Evolutionary conservation across 129 eudicot species (phyloP).

Genomic region (Pittosporum tobira): DNA sequence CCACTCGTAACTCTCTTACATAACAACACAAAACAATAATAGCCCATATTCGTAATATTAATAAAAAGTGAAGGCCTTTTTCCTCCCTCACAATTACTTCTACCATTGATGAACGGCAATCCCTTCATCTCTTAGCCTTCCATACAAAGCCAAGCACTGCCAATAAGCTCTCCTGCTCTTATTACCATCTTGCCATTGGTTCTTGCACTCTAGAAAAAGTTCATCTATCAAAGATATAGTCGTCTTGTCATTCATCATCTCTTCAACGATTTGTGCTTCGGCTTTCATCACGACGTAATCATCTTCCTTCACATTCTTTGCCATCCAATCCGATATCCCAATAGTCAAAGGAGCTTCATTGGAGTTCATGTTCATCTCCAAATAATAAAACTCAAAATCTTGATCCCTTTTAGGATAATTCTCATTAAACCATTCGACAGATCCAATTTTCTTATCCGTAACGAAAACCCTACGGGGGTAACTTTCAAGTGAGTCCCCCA

Average conservation of each 20-base stretch:
- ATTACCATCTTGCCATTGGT: constrained; percentile 24
- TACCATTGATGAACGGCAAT: constrained; percentile 51
- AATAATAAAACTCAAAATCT: constrained; percentile 34
- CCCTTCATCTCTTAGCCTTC: constrained; percentile 35
- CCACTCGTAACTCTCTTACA: background rate
- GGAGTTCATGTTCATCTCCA: constrained; percentile 25
- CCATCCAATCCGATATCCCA: constrained; percentile 53
- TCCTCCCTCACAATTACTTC: constrained; percentile 8
- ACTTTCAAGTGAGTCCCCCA: constrained; percentile 43
- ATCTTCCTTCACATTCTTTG: constrained; percentile 46
- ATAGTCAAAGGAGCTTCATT: background rate
- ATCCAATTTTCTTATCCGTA: background rate
- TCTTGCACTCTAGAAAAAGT: constrained; percentile 52
- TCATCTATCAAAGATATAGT: constrained; percentile 52
- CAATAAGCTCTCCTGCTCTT: constrained; percentile 34
- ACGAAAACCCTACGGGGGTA: constrained; percentile 62
- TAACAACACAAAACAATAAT: background rate
- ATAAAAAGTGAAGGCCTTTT: background rate
- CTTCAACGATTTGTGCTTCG: constrained; percentile 62
- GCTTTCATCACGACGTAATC: constrained; percentile 80
- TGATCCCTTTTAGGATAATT: constrained; percentile 57
- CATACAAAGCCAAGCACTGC: constrained; percentile 38
- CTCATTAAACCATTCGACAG: constrained; percentile 43
- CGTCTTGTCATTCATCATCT: constrained; percentile 38
- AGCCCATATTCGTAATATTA: background rate